Evolutionary conservation across 805 yeast genomes (phyloP).

Genomic region (Spathaspora sp.): DNA sequence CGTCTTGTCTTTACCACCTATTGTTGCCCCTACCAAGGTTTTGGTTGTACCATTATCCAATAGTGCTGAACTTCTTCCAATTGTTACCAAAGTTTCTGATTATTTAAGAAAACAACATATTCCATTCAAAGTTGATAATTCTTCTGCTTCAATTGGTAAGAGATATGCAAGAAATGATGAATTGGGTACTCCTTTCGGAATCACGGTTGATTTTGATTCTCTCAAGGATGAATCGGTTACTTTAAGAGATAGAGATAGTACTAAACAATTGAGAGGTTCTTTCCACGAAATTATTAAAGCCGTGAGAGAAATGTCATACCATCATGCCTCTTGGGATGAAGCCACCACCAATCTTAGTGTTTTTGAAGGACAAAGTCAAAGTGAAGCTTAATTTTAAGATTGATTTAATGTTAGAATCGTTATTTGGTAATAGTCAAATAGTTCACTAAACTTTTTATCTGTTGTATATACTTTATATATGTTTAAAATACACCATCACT

Average conservation of each 20-base stretch:
- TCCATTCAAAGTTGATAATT: constrained; percentile 94
- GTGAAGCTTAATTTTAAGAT: neutral
- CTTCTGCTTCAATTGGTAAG: constrained; percentile 96
- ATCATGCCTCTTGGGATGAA: constrained; percentile 76
- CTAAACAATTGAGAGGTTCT: constrained; percentile 93
- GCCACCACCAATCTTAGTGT: constrained; percentile 71
- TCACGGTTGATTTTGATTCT: constrained; percentile 94
- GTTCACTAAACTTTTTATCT: neutral
- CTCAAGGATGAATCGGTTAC: constrained; percentile 85
- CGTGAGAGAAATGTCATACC: constrained; percentile 69
- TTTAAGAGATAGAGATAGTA: constrained; percentile 94
- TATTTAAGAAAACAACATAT: constrained; percentile 75
- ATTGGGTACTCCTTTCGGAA: constrained; percentile 97
- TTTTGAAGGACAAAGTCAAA: constrained; percentile 58
- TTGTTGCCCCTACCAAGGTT: constrained; percentile 97
- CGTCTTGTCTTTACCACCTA: constrained; percentile 88
- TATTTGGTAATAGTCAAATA: too few relatives aligned
- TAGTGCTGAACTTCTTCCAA: constrained; percentile 74
- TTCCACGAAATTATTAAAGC: constrained; percentile 68
- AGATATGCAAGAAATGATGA: constrained; percentile 98
- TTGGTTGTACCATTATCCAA: constrained; percentile 90
- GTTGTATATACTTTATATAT: neutral
- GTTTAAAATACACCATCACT: neutral
- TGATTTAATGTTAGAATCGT: too few relatives aligned
- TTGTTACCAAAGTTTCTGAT: constrained; percentile 64